Evolutionary conservation across 192 early-diverging fungal genomes (phyloP), one percentile per base, ranked within the genome.

Genomic region (Rhizophagus prolifer): DNA sequence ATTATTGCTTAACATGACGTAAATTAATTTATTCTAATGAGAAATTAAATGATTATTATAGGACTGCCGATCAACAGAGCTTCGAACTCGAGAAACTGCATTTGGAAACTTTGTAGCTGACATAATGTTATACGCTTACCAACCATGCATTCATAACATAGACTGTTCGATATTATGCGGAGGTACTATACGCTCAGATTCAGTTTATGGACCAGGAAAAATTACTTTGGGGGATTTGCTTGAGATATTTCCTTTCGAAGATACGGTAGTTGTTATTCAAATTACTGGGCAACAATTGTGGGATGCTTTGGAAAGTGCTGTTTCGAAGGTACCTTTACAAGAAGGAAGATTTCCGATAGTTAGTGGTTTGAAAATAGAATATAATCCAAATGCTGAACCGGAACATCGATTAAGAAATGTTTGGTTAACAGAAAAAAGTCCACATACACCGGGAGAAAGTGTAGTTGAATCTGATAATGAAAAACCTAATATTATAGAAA

Each of bases 281-380:
- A 63, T 92, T 25, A 90, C 88, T 2, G 91, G 91, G 7, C 81
- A 84, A 34, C 87, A 91, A 74, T 75, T 91, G 64, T 85, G 86
- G 66, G 84, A 86, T 10, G 91, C 88, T 1, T 73, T 92, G 38
- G 90, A 92, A 71, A 91, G 88, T 75, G 82, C 86, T 58, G 81
- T 92, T 28, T 89, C 88, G 64, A 87, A 86, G 82, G 89, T 86
- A 79, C 91, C 91, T 9, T 88, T 85, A 21, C 89, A 91, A 70
- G 91, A 92, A 38, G 91, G 91, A 9, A 74, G 91, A 34, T 92
- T 92, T 65, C 91, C 90, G 7, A 87, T 91, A 47, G 79, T 91
- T 30, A 88, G 89, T 68, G 91, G 91, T 0, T 60, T 92, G 14
- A 82, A 87, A 34, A 80, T 91, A 21, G 84, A 82, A 77, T 92